Base-by-base conservation (phyloP, 306 rosid genomes). In the Datisca glomerata region DNA sequence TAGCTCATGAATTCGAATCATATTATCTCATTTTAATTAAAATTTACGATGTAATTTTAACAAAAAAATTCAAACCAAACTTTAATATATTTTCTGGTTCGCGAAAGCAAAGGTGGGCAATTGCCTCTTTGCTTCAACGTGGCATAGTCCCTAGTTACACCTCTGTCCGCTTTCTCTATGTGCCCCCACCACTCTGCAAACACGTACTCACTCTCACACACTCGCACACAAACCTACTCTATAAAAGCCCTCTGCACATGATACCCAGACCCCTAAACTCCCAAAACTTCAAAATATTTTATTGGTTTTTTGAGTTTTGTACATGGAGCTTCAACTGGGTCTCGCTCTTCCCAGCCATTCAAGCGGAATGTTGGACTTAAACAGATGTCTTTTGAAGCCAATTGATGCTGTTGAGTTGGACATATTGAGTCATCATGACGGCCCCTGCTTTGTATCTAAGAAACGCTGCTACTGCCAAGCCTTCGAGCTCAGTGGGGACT, bases 251-350 rank as follows among this genome's bases (percentile, higher is more conserved):
- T n/a, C n/a, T n/a, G n/a, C n/a, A n/a, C n/a, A n/a, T n/a, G n/a
- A n/a, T n/a, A n/a, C n/a, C n/a, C n/a, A n/a, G n/a, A n/a, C n/a
- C n/a, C n/a, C n/a, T n/a, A 38, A 8, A 9, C 10, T 25, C 31
- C 6, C 17, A 1, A 19, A 4, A 23, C 23, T 21, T 22, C 15
- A 4, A 9, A 8, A 10, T 19, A 7, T 43, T 51, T 35, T 53
- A 33, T 47, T 40, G 24, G 46, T 47, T 20, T 42, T 60, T 48
- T 39, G 24, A 55, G 35, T n/a, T 25, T 29, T 12, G 10, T 21
- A 38, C n/a, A 75, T 79, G 94, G 93, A 89, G 64, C 95, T 89
- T 57, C 91, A 83, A 11, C 55, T 80, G 2, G 69, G 77, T 42
- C 89, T 83, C n/a, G 56, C 81, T 63, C 93, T 70, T 53, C 61